A percentile compares a stretch with the other conserved stretches of the same genome.
Conservation (phyloP, 2,329 filamentous ascomycete genomes). For the Tothia fuscella region DNA sequence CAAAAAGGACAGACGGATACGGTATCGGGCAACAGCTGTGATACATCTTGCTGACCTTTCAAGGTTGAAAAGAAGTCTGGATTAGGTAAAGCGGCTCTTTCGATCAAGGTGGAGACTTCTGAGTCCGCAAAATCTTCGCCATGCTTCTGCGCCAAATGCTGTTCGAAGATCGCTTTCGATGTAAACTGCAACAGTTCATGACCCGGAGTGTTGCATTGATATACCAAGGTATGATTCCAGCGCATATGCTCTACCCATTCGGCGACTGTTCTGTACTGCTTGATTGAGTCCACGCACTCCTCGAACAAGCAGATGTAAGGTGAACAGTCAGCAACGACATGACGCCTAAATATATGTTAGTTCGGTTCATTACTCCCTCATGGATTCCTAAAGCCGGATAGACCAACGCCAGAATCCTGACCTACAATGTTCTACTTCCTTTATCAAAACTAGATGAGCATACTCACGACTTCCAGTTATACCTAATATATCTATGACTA, state of each 20-base stretch:
- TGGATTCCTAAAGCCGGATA: no score
- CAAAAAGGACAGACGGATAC: no score
- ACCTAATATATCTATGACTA: no score
- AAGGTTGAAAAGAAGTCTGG: background rate
- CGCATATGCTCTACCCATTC: constrained; percentile 3
- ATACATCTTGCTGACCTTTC: no score
- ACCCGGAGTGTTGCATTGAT: background rate
- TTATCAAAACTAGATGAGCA: no score
- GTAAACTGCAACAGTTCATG: background rate
- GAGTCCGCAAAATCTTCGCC: background rate
- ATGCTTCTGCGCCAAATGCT: background rate
- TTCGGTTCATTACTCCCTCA: no score
- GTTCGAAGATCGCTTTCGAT: background rate
- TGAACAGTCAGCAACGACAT: background rate
- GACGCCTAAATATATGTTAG: background rate
- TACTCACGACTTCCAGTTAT: no score
- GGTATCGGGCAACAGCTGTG: background rate
- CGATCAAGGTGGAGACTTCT: background rate
- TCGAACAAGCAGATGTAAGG: constrained; percentile 8
- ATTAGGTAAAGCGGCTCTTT: background rate
- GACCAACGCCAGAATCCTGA: no score
- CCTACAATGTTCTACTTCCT: no score
- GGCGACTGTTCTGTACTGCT: background rate
- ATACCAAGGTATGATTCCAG: background rate
- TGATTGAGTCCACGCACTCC: background rate